phyloP scores from a whole-genome alignment of 148 eudicot genomes.

The Suaeda aralocaspica region DNA sequence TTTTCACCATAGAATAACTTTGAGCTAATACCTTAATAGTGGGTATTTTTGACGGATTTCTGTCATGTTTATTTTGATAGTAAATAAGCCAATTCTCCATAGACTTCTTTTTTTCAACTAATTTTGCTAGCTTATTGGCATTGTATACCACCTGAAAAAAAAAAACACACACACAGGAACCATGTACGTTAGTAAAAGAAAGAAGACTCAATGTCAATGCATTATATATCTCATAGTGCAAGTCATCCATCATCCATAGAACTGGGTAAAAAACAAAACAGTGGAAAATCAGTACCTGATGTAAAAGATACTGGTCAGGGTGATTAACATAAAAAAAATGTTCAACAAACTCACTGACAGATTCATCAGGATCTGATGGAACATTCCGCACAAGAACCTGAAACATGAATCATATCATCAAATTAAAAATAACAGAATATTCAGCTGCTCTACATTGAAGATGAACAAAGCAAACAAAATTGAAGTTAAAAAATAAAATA shows the following conservation, averaged over 20 bases:
- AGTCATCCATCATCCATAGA: background rate
- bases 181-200: background rate
- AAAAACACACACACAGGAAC: background rate
- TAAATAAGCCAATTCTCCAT: constrained; percentile 67
- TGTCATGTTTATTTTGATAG: constrained; percentile 76
- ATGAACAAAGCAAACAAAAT: too few relatives aligned
- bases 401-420: constrained; percentile 15
- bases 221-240: background rate
- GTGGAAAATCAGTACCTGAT: constrained; percentile 55
- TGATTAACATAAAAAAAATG: constrained; percentile 97
- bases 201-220: background rate
- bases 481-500: too few relatives aligned
- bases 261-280: background rate
- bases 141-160: constrained; percentile 69
- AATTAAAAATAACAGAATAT: background rate
- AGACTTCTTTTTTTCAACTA: constrained; percentile 77
- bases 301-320: constrained; percentile 78
- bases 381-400: constrained; percentile 97
- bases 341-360: constrained; percentile 90
- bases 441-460: too few relatives aligned
- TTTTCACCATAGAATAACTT: too few relatives aligned
- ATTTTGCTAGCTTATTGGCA: constrained; percentile 73
- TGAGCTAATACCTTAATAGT: constrained; percentile 57
- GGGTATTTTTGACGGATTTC: constrained; percentile 57
- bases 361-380: constrained; percentile 92